Base-by-base conservation (phyloP, 139 green algal genomes). In the Picochlorum sp. region DNA sequence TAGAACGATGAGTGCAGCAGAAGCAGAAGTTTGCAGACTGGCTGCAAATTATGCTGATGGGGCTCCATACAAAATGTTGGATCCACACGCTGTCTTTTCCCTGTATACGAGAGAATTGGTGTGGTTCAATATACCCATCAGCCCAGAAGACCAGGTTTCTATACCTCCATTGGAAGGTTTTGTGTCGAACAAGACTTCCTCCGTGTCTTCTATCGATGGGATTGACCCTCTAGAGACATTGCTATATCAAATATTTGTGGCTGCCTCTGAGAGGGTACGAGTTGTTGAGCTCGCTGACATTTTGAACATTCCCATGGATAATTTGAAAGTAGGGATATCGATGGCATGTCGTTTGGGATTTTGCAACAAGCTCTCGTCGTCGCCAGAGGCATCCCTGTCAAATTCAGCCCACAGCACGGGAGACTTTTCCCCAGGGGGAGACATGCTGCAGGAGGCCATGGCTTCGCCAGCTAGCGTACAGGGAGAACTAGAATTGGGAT, bases 201-300 rank as follows among this genome's bases (percentile, higher is more conserved):
- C 79, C 23, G 37, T 56, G 3, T 72, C 62, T 23, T 74, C 77
- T 49, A 72, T 65, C 15, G 49, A 66, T 16, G 58, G 65, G 24
- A 69, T 72, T 1, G 88, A 95, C 73, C 88, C 92, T 0, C 47
- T 94, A 26, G 91, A 97, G 80, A 52, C 69, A 11, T 69, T 97
- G 74, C 80, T 97, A 57, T 97, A 97, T 74, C 69, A 75, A 2
- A 69, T 96, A 14, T 95, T 97, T 62, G 82, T 97, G 26, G 87
- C 91, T 24, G 88, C 81, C 61, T 95, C 82, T 32, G 88, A 94
- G 62, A 79, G 77, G 0, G 73, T 89, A 14, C 84, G 76, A 15
- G 82, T 94, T 37, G 66, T 67, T n/a, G 63, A 84, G 56, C 71
- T 88, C 54, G 81, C 85, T 14, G 49, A 59, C 38, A 85, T 84